Evolutionary conservation across 345 rosid species (phyloP).

Genomic region (Anastatica hierochuntica): DNA sequence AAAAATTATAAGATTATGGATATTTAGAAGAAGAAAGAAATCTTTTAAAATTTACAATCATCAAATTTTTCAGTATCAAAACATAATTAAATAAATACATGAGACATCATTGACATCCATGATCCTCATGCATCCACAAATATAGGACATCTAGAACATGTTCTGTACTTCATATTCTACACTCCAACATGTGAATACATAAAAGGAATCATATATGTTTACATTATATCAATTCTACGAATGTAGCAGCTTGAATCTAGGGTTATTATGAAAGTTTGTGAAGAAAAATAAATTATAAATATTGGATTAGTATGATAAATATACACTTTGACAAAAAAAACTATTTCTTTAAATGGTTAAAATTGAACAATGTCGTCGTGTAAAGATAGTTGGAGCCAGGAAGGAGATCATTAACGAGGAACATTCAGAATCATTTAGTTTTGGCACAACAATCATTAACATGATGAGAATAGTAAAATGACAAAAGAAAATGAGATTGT

Average conservation of each 20-base stretch:
- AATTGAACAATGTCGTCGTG: slow-evolving; percentile 2
- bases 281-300: neutral
- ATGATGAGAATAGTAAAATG: slow-evolving; percentile 11
- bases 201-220: too few species aligned
- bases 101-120: too few species aligned
- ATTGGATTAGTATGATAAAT: neutral
- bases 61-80: too few species aligned
- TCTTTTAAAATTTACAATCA: too few species aligned
- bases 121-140: neutral
- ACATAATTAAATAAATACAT: too few species aligned
- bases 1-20: too few species aligned
- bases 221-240: too few species aligned
- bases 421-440: neutral
- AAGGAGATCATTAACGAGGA: slow-evolving; percentile 6
- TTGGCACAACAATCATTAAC: neutral
- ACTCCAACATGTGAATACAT: too few species aligned
- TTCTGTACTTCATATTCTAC: neutral
- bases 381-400: slow-evolving; percentile 17
- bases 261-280: too few species aligned
- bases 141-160: neutral
- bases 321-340: neutral
- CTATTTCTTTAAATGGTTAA: slow-evolving; percentile 12
- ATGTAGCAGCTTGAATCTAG: too few species aligned
- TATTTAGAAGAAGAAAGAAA: too few species aligned
- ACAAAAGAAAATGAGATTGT: slow-evolving; percentile 2